Base-by-base conservation (phyloP, 345 rosid species). In the Gynandropsis gynandra region DNA sequence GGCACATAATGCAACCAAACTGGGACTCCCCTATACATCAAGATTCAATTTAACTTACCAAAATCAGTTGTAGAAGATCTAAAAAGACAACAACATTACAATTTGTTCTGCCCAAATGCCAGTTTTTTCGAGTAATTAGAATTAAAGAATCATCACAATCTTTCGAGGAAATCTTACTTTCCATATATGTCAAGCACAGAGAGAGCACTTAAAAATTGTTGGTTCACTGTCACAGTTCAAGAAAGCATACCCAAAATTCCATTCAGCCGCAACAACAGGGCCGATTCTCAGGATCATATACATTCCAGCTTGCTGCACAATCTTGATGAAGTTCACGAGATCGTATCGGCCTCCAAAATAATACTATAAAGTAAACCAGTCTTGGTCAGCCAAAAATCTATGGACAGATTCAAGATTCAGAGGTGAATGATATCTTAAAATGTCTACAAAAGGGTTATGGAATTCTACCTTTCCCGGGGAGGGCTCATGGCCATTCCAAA, bases 401-500 rank as follows among this genome's bases (percentile, higher is more conserved):
- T 34, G 32, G 16, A 52, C 16, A 8, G 16, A 20, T 20, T 32
- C 24, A 40, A 50, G 11, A 5, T 2, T 24, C 10, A 43, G 6
- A 27, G 34, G 47, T 43, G 34, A 0, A 1, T 24, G 48, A 24
- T 24, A 13, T 13, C 7, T 0, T 2, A 41, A 38, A 47, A 4
- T 38, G 19, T 18, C 47, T n/a, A 40, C 10, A 33, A 33, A 11
- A 16, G 17, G 33, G 42, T 16, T 42, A 24, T 42, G 17, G 42
- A 56, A 39, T 47, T 80, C 66, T 43, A 80, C 98, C 68, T 81
- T 70, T 60, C 78, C 80, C 4, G 76, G 83, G 68, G 90, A 72
- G 50, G 71, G 85, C 57, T 87, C 96, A 37, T 90, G 98, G 4
- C 90, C 96, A 67, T 84, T 87, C 96, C 98, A 90, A 59, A 90